Percentiles rank a stretch among this genome's conserved stretches.
phyloP scores from a whole-genome alignment of 805 yeast species.

The Yarrowia deformans region DNA sequence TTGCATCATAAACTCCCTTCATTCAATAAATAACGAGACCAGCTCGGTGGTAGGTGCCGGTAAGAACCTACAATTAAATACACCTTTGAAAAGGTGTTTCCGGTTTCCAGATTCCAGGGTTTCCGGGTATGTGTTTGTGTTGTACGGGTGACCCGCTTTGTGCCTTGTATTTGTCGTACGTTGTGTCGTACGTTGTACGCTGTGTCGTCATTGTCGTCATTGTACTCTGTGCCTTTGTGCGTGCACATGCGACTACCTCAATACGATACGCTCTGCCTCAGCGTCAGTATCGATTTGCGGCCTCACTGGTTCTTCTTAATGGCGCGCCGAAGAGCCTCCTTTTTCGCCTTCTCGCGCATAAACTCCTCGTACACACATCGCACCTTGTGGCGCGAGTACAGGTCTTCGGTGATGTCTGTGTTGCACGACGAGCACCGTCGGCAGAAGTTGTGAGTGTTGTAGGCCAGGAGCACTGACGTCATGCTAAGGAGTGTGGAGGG shows the following conservation, averaged over 20 bases:
- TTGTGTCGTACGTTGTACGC: too few species aligned
- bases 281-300: too few species aligned
- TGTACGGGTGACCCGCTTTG: too few species aligned
- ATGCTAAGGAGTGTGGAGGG: slow-evolving; percentile 2
- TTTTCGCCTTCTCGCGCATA: slow-evolving; percentile 27
- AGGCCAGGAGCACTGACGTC: slow-evolving; percentile 9
- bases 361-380: slow-evolving; percentile 33
- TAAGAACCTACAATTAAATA: too few species aligned
- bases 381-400: slow-evolving; percentile 24
- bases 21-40: slow-evolving; percentile 30
- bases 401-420: slow-evolving; percentile 17
- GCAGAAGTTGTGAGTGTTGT: slow-evolving; percentile 4
- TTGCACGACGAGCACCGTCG: slow-evolving; percentile 37
- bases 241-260: not conserved
- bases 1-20: slow-evolving; percentile 15
- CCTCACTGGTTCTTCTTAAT: slow-evolving; percentile 13
- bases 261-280: too few species aligned
- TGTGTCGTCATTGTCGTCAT: too few species aligned
- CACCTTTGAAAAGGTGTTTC: too few species aligned
- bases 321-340: slow-evolving; percentile 9
- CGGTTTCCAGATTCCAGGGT: too few species aligned
- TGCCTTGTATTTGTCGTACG: too few species aligned
- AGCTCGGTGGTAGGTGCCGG: slow-evolving; percentile 10
- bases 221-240: not conserved
- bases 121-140: too few species aligned